A percentile compares a stretch with the other conserved stretches of the same genome.
These are phyloP conservation scores for Hypsizygus ulmarius DNA, from an alignment of 1,284 basidiomycete species.

Conservation along the genomic window DNA sequence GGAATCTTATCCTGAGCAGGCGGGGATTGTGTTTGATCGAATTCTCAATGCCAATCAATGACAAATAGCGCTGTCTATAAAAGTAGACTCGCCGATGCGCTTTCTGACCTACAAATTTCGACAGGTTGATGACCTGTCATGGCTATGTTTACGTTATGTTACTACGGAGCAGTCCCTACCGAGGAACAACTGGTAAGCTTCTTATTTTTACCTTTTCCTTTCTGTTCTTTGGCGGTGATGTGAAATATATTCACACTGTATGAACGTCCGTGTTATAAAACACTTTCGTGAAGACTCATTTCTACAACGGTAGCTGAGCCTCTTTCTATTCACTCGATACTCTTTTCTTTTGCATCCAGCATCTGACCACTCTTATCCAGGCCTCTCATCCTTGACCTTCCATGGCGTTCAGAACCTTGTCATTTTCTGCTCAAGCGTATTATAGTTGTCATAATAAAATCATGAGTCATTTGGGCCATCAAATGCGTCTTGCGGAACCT, in stretches of 20 bases:
- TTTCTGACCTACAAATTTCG: background rate
- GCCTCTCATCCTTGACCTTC: too few species aligned
- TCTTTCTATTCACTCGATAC: conserved; percentile 15
- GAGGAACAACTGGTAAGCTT: conserved; percentile 4
- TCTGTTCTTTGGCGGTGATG: conserved; percentile 26
- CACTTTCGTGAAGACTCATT: conserved; percentile 33
- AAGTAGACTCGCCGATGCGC: conserved; percentile 7
- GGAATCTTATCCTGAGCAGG: too few species aligned
- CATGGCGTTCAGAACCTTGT: background rate
- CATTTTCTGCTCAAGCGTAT: background rate
- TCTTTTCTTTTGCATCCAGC: conserved; percentile 8
- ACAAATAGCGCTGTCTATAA: conserved; percentile 19
- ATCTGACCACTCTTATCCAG: background rate
- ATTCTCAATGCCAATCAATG: conserved; percentile 11
- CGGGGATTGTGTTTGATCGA: conserved; percentile 5
- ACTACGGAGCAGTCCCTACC: background rate
- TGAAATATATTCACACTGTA: conserved; percentile 46
- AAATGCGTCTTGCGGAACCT: conserved; percentile 74
- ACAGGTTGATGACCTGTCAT: background rate
- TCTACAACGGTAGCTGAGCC: conserved; percentile 68
- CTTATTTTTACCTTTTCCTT: background rate
- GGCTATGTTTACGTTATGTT: background rate
- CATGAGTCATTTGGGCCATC: conserved; percentile 35
- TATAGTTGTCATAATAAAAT: background rate
- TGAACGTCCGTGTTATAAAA: conserved; percentile 34